Evolutionary conservation across 192 early-diverging fungal genomes (phyloP).

Genomic region (Rhizoclosmatium sp.): DNA sequence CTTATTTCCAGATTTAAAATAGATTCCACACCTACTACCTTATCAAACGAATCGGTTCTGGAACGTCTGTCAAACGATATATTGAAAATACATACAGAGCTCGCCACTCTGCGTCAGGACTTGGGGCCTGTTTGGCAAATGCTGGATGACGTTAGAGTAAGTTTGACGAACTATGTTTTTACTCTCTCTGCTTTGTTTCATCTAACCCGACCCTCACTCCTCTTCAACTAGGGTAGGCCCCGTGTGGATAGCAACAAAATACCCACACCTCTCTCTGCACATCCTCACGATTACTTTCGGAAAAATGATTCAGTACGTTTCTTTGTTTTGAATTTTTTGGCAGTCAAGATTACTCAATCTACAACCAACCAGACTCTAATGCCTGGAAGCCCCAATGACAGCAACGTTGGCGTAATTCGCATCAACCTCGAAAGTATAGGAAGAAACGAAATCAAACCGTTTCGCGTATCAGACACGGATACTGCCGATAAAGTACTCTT

Average conservation of each 20-base stretch:
- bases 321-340: neutral
- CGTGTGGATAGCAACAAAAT: neutral
- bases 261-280: neutral
- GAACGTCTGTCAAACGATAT: conserved; percentile 33
- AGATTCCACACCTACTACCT: neutral
- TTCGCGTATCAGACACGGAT: conserved; percentile 82
- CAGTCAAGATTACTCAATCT: no score
- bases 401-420: conserved; percentile 72
- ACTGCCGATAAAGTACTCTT: conserved; percentile 86
- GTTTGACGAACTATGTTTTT: neutral
- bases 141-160: conserved; percentile 46
- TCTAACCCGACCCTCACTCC: neutral
- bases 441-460: conserved; percentile 75
- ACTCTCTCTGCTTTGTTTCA: neutral
- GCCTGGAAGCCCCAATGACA: neutral
- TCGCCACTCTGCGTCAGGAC: conserved; percentile 37
- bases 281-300: neutral
- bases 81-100: conserved; percentile 24
- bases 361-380: neutral
- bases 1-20: no score
- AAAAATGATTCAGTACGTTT: neutral
- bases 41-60: conserved; percentile 65
- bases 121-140: conserved; percentile 51
- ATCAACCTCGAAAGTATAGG: conserved; percentile 81
- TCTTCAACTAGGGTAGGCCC: neutral